Conservation (phyloP, 805 yeast species). For the Pichia californica region DNA sequence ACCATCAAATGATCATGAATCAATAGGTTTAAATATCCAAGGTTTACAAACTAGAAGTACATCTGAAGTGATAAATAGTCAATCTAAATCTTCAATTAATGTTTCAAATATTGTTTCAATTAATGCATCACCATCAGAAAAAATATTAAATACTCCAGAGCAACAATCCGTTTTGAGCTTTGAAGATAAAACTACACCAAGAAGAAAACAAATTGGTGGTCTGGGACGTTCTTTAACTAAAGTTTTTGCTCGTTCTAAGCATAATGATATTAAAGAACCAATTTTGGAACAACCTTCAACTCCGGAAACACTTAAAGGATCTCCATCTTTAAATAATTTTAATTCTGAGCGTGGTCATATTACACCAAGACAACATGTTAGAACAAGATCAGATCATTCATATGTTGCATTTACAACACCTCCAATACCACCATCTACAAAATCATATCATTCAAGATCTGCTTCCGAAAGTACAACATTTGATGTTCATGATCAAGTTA, state of each 20-base stretch:
- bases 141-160: constrained; percentile 3
- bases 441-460: constrained; percentile 36
- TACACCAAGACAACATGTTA: constrained; percentile 15
- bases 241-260: constrained; percentile 27
- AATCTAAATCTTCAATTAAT: background rate
- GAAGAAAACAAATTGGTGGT: constrained; percentile 13
- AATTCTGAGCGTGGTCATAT: background rate
- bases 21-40: constrained; percentile 20
- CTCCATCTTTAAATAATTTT: background rate
- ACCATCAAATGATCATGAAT: background rate
- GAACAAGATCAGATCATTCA: constrained; percentile 27
- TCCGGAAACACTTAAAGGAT: constrained; percentile 6
- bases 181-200: constrained; percentile 5
- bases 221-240: constrained; percentile 21
- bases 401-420: constrained; percentile 37
- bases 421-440: constrained; percentile 32
- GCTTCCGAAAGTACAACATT: constrained; percentile 37
- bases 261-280: constrained; percentile 17
- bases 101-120: too few relatives aligned
- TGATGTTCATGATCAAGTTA: constrained; percentile 20
- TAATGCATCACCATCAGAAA: background rate
- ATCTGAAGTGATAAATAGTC: background rate
- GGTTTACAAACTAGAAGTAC: constrained; percentile 12
- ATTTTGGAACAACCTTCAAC: background rate
- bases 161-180: constrained; percentile 2